Evolutionary conservation across 2,329 filamentous ascomycete species (phyloP).

Genomic region (Beauveria sp.): DNA sequence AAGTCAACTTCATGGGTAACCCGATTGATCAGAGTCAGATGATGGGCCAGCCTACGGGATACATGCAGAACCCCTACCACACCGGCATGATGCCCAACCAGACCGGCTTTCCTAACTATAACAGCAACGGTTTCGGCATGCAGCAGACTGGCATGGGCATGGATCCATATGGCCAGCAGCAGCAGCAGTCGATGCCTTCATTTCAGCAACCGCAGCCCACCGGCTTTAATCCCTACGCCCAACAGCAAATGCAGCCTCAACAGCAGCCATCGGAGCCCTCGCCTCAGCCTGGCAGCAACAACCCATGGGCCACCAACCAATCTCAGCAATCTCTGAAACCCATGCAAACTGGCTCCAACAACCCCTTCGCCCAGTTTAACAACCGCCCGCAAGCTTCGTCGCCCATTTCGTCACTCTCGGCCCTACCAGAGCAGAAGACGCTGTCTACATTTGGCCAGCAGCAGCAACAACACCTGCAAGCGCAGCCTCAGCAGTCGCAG

Average conservation of each 20-base stretch:
- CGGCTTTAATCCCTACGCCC: conserved; percentile 47
- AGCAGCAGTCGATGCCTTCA: conserved; percentile 34
- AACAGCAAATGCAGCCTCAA: conserved; percentile 32
- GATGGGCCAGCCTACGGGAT: conserved; percentile 76
- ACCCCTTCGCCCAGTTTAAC: conserved; percentile 80
- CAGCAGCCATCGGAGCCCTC: conserved; percentile 48
- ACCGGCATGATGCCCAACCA: conserved; percentile 45
- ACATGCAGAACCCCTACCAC: conserved; percentile 45
- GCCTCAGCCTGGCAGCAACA: conserved; percentile 77
- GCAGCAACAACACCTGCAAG: conserved; percentile 26
- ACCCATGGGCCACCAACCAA: conserved; percentile 72
- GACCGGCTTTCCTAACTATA: conserved; percentile 26
- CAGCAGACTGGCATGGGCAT: conserved; percentile 60
- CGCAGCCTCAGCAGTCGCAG: conserved; percentile 30
- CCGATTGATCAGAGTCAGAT: conserved; percentile 72
- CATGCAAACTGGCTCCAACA: conserved; percentile 91
- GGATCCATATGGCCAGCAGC: conserved; percentile 57
- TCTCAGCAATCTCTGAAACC: conserved; percentile 62
- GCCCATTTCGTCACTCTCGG: conserved; percentile 62
- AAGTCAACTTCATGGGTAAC: conserved; percentile 96
- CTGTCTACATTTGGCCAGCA: conserved; percentile 52
- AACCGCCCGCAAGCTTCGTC: conserved; percentile 49
- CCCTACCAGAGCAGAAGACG: conserved; percentile 77
- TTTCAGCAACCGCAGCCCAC: conserved; percentile 44
- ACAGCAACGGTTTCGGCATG: conserved; percentile 59